phyloP scores from a whole-genome alignment of 495 filamentous ascomycete species.

The Bacidia gigantensis region DNA sequence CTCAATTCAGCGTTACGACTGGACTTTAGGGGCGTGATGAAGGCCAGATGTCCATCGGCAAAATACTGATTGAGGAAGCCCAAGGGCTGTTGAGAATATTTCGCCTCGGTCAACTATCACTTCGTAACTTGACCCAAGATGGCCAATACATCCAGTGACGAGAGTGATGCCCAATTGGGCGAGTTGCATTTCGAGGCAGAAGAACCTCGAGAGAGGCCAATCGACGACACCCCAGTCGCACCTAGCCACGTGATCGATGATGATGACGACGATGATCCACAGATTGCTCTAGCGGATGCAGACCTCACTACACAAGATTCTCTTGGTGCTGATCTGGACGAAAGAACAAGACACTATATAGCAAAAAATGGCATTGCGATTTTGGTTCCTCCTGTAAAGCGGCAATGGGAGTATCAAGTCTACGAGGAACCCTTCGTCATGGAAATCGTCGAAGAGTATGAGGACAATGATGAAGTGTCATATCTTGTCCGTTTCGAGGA shows the following conservation, averaged over 20 bases:
- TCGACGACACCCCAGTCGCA: not conserved
- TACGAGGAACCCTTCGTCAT: constrained; percentile 33
- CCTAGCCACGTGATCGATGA: not conserved
- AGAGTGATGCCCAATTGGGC: not conserved
- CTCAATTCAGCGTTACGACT: too few species aligned
- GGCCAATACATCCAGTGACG: not conserved
- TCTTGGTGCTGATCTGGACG: not conserved
- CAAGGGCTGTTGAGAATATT: not conserved
- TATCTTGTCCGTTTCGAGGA: constrained; percentile 36
- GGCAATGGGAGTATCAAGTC: constrained; percentile 34
- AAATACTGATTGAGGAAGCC: too few species aligned
- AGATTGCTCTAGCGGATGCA: not conserved
- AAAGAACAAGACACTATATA: constrained; percentile 3
- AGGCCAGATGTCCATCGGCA: too few species aligned
- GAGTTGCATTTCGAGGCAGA: not conserved
- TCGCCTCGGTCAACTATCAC: not conserved
- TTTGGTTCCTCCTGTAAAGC: constrained; percentile 26
- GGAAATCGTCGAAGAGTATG: constrained; percentile 26
- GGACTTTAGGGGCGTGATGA: too few species aligned
- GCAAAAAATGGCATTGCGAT: constrained; percentile 20
- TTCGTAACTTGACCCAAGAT: too few species aligned
- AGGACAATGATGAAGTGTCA: constrained; percentile 9
- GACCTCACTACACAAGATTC: not conserved
- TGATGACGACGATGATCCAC: not conserved
- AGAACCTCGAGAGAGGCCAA: not conserved